Conservation (phyloP, 2,329 filamentous ascomycete species). For the Trichoderma harzianum region DNA sequence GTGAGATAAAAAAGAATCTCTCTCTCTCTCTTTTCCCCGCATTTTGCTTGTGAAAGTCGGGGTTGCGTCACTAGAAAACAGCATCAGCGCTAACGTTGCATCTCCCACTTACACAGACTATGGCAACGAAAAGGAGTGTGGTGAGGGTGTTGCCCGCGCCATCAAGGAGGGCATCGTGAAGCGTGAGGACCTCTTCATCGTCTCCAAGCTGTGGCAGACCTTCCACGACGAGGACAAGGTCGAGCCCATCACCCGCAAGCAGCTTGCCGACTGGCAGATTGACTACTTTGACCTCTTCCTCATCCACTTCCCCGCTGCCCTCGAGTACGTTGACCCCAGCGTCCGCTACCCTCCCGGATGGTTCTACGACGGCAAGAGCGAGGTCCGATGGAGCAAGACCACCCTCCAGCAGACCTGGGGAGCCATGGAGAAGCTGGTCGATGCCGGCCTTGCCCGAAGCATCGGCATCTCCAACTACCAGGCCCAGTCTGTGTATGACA, state of each 20-base stretch:
- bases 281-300: constrained; percentile 91
- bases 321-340: constrained; percentile 79
- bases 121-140: constrained; percentile 76
- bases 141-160: constrained; percentile 72
- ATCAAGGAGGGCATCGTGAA: constrained; percentile 79
- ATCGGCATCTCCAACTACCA: constrained; percentile 86
- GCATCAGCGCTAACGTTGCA: neutral
- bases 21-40: neutral
- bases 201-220: constrained; percentile 90
- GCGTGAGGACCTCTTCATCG: constrained; percentile 85
- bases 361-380: constrained; percentile 60
- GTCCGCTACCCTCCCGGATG: constrained; percentile 79
- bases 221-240: constrained; percentile 81
- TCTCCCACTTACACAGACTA: constrained; percentile 55
- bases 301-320: constrained; percentile 83
- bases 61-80: neutral
- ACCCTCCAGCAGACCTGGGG: constrained; percentile 78
- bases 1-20: neutral
- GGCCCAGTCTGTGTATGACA: constrained; percentile 71
- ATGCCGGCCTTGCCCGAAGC: constrained; percentile 63
- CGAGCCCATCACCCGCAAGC: constrained; percentile 69
- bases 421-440: constrained; percentile 73
- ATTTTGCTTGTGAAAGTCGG: neutral
- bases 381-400: constrained; percentile 63
- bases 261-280: constrained; percentile 77